phyloP scores from a whole-genome alignment of 441 rosid genomes.

The Populus trichocarpa region DNA sequence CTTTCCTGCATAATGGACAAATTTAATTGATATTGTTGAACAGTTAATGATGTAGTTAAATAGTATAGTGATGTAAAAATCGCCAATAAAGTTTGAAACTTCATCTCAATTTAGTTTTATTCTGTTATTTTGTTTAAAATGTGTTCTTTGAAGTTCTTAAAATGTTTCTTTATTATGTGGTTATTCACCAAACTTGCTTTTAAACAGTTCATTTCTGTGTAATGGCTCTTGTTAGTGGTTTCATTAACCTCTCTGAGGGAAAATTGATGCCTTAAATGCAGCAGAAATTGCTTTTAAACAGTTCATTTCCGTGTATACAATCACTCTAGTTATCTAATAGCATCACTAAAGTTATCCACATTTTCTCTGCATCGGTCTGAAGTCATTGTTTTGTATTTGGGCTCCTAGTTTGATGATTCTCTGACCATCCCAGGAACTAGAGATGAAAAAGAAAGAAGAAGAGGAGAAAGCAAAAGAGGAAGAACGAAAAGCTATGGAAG shows the following conservation, averaged over 20 bases:
- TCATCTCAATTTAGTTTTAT: background rate
- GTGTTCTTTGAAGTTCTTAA: background rate
- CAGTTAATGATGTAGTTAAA: too few species aligned
- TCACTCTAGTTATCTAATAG: background rate
- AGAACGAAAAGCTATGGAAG: constrained; percentile 42
- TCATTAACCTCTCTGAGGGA: background rate
- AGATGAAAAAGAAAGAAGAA: constrained; percentile 49
- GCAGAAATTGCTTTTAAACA: background rate
- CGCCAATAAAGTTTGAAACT: background rate
- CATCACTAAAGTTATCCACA: background rate
- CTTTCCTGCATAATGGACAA: background rate
- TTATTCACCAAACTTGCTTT: background rate
- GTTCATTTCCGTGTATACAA: background rate
- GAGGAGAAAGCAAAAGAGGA: constrained; percentile 56
- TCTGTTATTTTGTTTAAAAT: too few species aligned
- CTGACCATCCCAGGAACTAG: constrained; percentile 48
- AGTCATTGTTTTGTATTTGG: background rate
- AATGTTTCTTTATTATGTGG: background rate
- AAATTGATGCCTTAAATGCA: background rate
- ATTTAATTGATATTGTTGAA: background rate
- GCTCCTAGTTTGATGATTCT: background rate
- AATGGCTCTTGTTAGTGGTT: background rate
- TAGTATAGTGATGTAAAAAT: background rate
- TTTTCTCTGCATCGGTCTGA: background rate
- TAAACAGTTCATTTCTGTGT: too few species aligned